Conservation (phyloP, 345 rosid species). For the Clausena lansium region DNA sequence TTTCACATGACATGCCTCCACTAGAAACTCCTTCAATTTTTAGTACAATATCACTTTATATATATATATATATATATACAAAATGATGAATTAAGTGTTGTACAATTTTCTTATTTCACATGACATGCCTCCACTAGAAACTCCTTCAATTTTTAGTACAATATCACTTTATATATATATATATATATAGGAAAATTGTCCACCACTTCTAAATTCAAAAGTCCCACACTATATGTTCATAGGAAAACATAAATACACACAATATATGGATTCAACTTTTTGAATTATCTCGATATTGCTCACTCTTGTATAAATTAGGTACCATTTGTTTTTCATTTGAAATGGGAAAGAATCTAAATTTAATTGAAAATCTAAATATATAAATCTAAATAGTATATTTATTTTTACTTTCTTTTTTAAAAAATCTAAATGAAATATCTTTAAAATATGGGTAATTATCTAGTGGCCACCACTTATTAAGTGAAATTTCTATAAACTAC, state of each 20-base stretch:
- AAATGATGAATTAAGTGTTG: neutral
- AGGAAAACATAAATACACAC: neutral
- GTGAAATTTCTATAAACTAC: no score
- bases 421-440: no score
- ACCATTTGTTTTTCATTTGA: no score
- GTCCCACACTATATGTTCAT: neutral
- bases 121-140: neutral
- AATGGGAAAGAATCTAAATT: no score
- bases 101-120: neutral
- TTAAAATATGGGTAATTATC: no score
- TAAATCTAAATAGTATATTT: no score
- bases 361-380: no score
- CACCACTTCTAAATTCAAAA: neutral
- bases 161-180: neutral
- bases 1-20: slow-evolving; percentile 2
- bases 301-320: no score
- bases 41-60: no score
- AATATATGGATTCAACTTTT: neutral
- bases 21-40: neutral
- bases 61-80: neutral
- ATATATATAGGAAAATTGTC: neutral
- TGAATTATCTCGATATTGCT: no score
- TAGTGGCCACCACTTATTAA: no score
- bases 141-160: neutral
- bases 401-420: no score